Base-by-base conservation (phyloP, 2,329 filamentous ascomycete species). In the Pseudogymnoascus sp. region DNA sequence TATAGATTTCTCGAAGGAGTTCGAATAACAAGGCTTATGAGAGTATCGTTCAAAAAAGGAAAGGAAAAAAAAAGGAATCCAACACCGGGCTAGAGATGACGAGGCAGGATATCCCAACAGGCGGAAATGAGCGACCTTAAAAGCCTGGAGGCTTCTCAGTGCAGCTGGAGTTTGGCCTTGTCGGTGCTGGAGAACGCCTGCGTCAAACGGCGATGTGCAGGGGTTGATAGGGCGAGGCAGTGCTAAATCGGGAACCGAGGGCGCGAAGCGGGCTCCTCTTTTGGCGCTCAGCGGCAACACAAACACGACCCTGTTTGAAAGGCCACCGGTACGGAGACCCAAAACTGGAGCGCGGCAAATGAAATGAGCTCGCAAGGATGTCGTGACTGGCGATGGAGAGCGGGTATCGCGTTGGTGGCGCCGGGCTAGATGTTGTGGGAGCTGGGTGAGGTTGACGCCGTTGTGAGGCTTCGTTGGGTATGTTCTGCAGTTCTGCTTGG, bases 291-390 rank as follows among this genome's bases (percentile, higher is more conserved):
- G 49, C 49, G 49, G 49, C 49, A 56, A 56, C 49, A 56, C 49
- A 56, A 56, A 56, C 49, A 56, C 49, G 49, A 56, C 49, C 49
- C 49, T 56, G 49, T 56, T 56, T 56, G 49, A 56, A 46, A 56
- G 49, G 49, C 28, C 49, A 56, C 49, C n/a, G 28, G 49, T 21
- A 36, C 49, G 28, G 49, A 56, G 49, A 56, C 49, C 49, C 49
- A 36, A 56, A 56, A 56, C 49, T 56, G 49, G 49, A 56, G 49
- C 28, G 49, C 49, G 49, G 28, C 49, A 56, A 56, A 56, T 56
- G 49, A 56, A 36, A 56, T 56, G 49, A 56, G 49, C 28, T 34
- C 28, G 49, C 49, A 56, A 56, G 49, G 49, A 21, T 56, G 28
- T 31, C 6, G 6, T 56, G 16, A 34, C 28, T 34, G 28, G 49